Conservation (phyloP, 768 basidiomycete genomes). For the Pleurotus citrinopileatus region DNA sequence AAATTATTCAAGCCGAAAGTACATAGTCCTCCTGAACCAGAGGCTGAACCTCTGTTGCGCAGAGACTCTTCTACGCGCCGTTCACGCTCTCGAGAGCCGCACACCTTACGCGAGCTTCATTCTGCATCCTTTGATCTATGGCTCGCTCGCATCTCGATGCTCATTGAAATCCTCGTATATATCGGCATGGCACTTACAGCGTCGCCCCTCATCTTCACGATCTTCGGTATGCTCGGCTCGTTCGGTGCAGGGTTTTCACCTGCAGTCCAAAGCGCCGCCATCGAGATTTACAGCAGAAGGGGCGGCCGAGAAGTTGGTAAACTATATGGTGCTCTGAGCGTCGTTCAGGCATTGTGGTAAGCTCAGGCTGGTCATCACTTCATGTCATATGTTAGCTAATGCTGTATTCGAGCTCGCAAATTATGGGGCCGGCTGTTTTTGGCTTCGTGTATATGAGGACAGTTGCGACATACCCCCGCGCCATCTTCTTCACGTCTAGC, state of each 20-base stretch:
- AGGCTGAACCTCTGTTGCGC: constrained; percentile 30
- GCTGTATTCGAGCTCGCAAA: constrained; percentile 45
- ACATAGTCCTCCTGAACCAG: constrained; percentile 19
- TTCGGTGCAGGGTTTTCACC: constrained; percentile 65
- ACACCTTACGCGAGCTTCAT: constrained; percentile 18
- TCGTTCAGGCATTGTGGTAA: constrained; percentile 67
- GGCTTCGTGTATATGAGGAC: constrained; percentile 71
- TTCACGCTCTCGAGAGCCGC: not conserved
- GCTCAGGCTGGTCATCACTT: too few relatives aligned
- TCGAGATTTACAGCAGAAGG: constrained; percentile 58
- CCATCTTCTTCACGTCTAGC: constrained; percentile 63
- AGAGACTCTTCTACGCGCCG: constrained; percentile 13
- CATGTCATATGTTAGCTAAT: too few relatives aligned
- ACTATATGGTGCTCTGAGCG: constrained; percentile 79
- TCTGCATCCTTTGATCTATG: constrained; percentile 64
- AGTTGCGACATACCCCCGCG: constrained; percentile 64
- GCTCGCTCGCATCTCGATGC: constrained; percentile 59
- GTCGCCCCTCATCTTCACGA: constrained; percentile 47
- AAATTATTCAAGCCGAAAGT: constrained; percentile 45
- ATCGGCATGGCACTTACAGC: constrained; percentile 45
- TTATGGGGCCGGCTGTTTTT: constrained; percentile 71
- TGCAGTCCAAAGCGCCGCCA: constrained; percentile 66
- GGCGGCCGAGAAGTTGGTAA: constrained; percentile 64
- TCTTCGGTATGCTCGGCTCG: constrained; percentile 46
- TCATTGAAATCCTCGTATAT: constrained; percentile 54